Conservation (phyloP, 306 rosid genomes). For the Clitoria ternatea region DNA sequence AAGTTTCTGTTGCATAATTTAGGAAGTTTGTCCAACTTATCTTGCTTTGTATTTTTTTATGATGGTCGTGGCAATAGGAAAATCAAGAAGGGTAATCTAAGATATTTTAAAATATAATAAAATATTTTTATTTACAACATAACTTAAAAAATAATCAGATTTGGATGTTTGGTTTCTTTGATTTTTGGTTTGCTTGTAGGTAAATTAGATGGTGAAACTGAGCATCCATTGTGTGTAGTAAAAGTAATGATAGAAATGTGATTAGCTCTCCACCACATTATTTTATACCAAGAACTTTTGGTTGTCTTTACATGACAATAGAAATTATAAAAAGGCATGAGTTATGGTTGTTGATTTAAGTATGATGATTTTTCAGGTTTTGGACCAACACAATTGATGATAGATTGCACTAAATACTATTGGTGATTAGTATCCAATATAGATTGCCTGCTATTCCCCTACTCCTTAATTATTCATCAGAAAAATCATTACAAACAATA, state of each 20-base stretch:
- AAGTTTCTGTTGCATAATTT: neutral
- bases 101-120: no score
- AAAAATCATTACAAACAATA: constrained; percentile 11
- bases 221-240: neutral
- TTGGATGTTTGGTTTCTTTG: constrained; percentile 7
- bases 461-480: constrained; percentile 21
- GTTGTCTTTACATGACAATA: neutral
- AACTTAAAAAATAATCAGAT: no score
- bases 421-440: constrained; percentile 22
- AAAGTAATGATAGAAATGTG: neutral
- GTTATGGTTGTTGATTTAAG: constrained; percentile 36
- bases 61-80: neutral
- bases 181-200: neutral
- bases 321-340: neutral
- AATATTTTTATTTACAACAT: no score
- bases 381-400: constrained; percentile 23
- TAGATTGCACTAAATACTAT: constrained; percentile 30
- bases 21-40: neutral
- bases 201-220: neutral
- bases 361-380: constrained; percentile 55
- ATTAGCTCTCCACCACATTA: neutral
- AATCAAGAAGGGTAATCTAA: no score
- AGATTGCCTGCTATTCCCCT: constrained; percentile 38
- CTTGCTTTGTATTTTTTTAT: neutral
- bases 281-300: neutral